phyloP scores from a whole-genome alignment of 2,329 filamentous ascomycete species.

The Fusarium coffeatum region DNA sequence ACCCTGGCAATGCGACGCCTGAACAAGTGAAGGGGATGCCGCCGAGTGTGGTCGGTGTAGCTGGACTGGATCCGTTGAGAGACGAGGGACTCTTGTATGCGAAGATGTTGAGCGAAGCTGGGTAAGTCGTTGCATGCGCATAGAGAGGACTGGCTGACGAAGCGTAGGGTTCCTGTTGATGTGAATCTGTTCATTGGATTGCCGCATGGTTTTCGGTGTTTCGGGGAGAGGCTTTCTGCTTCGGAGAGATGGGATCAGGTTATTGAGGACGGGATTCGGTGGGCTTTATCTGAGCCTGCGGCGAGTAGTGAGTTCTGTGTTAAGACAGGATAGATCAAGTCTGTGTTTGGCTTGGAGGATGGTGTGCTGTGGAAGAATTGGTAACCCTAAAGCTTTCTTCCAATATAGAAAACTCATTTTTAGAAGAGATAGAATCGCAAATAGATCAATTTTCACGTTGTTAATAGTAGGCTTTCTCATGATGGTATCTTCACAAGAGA shows the following conservation, averaged over 20 bases:
- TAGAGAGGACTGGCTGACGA: accelerated
- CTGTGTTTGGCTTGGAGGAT: no score
- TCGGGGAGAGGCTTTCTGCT: conserved; percentile 1
- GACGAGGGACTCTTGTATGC: conserved; percentile 6
- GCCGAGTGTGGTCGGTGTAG: background rate
- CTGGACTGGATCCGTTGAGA: background rate
- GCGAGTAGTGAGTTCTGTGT: background rate
- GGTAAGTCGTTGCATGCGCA: background rate
- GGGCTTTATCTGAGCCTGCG: background rate
- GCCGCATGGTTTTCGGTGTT: background rate
- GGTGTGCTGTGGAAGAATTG: no score
- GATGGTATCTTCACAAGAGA: accelerated
- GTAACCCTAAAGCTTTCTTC: no score
- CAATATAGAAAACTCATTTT: no score
- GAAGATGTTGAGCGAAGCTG: conserved; percentile 2
- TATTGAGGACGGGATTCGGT: background rate
- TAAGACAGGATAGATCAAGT: background rate
- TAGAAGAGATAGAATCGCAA: no score
- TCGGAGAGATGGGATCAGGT: conserved; percentile 3
- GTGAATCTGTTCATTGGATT: background rate
- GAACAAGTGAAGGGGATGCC: conserved; percentile 8
- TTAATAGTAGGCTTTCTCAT: no score
- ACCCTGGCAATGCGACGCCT: background rate
- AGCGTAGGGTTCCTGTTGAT: background rate
- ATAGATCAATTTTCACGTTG: no score